Evolutionary conservation across 441 rosid genomes (phyloP).

Genomic region (Populus tomentosa): DNA sequence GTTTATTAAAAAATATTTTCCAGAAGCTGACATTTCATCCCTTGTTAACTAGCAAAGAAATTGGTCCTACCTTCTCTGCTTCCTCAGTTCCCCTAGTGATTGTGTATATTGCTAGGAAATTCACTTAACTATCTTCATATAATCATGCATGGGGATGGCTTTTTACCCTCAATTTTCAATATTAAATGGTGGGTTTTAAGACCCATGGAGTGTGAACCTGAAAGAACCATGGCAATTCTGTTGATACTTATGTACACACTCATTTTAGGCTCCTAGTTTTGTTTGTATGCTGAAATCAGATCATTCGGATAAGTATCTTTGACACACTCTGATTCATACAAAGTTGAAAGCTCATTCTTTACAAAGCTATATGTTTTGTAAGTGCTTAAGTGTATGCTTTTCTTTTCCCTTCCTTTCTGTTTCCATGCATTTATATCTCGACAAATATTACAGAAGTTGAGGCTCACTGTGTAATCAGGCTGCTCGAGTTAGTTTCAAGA

Average conservation of each 20-base stretch:
- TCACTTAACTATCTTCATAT: not conserved
- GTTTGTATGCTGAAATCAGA: not conserved
- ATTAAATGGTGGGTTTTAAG: not conserved
- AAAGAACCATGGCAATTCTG: not conserved
- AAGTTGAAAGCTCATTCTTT: no score
- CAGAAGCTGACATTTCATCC: not conserved
- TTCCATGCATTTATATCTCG: no score
- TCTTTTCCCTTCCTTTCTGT: no score
- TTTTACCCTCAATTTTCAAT: not conserved
- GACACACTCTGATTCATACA: no score
- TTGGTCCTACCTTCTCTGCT: not conserved
- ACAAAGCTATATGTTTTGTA: no score
- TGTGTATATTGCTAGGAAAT: not conserved
- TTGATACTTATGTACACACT: not conserved
- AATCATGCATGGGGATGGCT: not conserved
- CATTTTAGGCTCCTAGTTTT: not conserved
- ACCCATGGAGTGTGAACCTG: not conserved
- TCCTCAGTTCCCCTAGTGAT: not conserved
- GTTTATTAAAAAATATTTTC: not conserved
- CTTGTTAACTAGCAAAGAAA: not conserved
- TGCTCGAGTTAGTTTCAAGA: no score
- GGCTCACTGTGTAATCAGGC: no score
- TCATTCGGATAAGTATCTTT: no score
- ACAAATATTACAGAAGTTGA: no score
- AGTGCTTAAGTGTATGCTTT: no score